Evolutionary conservation across 148 eudicot species (phyloP), one percentile per base, ranked within the genome.

Genomic region (Polygonum aviculare): DNA sequence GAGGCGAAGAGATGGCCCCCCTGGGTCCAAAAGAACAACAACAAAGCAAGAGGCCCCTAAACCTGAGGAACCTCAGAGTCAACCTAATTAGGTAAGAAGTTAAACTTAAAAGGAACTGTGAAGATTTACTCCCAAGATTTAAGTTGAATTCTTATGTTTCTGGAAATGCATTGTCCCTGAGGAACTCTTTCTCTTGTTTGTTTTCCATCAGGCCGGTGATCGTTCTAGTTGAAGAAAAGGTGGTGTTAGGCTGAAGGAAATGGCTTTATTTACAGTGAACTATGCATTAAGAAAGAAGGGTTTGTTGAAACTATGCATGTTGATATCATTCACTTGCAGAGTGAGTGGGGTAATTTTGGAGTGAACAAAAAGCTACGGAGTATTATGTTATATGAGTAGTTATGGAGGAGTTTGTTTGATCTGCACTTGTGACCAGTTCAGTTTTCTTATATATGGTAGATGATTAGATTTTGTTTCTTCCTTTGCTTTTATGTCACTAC

Each of bases 1-100:
- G 73, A 86, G 98, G 83, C 84, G 85, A 48, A 85, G 96, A 85
- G 97, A 92, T 85, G 97, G 96, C 1, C 96, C 92, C 15, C 80
- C 98, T 21, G 88, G 88, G 31, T 36, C 78, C 26, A 78, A 88
- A 82, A 90, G 77, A 81, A 88, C 93, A 82, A 90, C 76, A 81
- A 89, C 93, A 67, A 82, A 70, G 84, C 90, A 85, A 83, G 88
- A 84, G 69, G 67, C 89, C 35, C 82, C 87, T 72, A 26, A 26
- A 26, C 31, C 31, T 26, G 31, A 26, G 31, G 31, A 26, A 26
- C 31, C 31, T 88, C 85, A 62, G 92, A 86, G 80, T 86, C 96
- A 26, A 52, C 90, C 63, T 79, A 97, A 40, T 89, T 82, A 86
- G 85, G 87, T 87, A 41, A 67, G 21, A n/a, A 14, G 10, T 67